A percentile compares a stretch with the other conserved stretches of the same genome.
These are phyloP conservation scores for Petunia hybrid DNA, from an alignment of 305 asterid species.

Conservation along the genomic window DNA sequence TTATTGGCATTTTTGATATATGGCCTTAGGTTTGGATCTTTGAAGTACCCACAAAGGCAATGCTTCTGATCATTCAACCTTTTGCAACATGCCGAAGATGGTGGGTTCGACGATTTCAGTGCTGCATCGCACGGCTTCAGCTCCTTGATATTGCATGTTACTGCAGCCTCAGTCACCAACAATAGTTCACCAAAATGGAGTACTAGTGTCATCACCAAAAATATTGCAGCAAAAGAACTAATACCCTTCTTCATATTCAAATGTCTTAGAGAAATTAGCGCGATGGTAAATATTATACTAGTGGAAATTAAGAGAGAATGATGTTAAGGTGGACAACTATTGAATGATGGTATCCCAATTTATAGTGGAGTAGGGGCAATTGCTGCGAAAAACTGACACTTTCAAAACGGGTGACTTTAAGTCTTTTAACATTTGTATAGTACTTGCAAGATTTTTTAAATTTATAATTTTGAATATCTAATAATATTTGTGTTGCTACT, in stretches of 20 bases:
- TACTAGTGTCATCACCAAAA: neutral
- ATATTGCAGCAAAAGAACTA: neutral
- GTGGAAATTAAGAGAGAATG: neutral
- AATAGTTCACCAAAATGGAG: neutral
- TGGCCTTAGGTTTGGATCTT: constrained; percentile 34
- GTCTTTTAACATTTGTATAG: too few relatives aligned
- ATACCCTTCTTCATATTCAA: neutral
- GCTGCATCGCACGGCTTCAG: constrained; percentile 34
- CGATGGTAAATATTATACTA: neutral
- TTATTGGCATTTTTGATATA: constrained; percentile 25
- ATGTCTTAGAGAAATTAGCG: neutral
- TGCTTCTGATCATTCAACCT: constrained; percentile 36
- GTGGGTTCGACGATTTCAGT: constrained; percentile 18
- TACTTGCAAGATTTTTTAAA: too few relatives aligned
- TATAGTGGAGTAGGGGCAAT: neutral
- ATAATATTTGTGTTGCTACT: too few relatives aligned
- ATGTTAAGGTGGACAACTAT: neutral
- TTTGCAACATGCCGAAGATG: constrained; percentile 37
- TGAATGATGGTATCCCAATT: neutral
- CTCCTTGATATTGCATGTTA: constrained; percentile 21
- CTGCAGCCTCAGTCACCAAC: constrained; percentile 8
- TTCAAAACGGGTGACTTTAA: too few relatives aligned
- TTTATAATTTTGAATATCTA: too few relatives aligned
- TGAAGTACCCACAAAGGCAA: constrained; percentile 43
- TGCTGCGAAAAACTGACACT: too few relatives aligned